Evolutionary conservation across 2,329 filamentous ascomycete species (phyloP), one percentile per base, ranked within the genome.

Genomic region (Akanthomyces muscarius): DNA sequence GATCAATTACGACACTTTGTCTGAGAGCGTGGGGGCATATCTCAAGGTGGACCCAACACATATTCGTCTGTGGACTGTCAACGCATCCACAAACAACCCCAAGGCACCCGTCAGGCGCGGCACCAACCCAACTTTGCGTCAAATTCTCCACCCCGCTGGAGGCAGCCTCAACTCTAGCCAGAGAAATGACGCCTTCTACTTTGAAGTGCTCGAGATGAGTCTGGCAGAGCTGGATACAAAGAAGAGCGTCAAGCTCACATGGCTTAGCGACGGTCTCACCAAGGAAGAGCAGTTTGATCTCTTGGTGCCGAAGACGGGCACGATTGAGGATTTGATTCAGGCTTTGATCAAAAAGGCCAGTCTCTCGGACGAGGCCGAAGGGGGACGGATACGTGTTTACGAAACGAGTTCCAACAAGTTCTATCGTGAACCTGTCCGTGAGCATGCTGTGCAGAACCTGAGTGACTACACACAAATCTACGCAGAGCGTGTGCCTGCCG

Each of bases 171-270:
- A 87, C 68, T 84, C 84, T 63, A 87, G 83, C 38, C 90, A 92
- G 71, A 84, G 88, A 61, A 78, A 83, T 23, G 94, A 98, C 75
- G 86, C 89, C 0, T 81, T 99, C 59, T 98, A 89, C 74, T 99
- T 93, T 72, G 95, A 99, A 74, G 86, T 98, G 33, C 79, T 99
- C 47, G 95, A 99, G 66, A 96, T 97, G 81, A 97, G 92, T 70
- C 78, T 99, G 53, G 90, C 91, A 28, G 96, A 99, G 75, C 82
- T 96, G 50, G 95, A 99, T 72, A 95, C 91, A 63, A 95, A 96
- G 80, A 97, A 96, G 80, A 86, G 81, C 63, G 79, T 98, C 66
- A 94, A 91, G 74, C 78, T 99, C 54, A 90, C 83, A 1, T 94
- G 90, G 86, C 80, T 99, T 52, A 90, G 89, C 47, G 95, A 99